Conservation (phyloP, 805 yeast species). For the Candida manassasensis region DNA sequence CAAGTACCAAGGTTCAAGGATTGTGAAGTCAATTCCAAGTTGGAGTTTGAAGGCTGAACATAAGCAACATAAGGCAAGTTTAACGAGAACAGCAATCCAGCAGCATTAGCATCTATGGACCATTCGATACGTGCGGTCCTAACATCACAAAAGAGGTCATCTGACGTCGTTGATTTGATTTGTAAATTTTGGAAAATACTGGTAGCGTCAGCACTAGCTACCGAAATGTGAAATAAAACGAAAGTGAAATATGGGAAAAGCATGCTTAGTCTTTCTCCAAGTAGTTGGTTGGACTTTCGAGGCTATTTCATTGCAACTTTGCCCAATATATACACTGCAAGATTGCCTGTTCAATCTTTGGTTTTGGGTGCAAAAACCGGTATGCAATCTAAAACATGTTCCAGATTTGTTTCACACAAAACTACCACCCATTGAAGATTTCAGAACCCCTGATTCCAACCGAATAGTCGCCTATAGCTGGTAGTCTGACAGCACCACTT, state of each 20-base stretch:
- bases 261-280: no score
- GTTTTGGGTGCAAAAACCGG: neutral
- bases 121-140: neutral
- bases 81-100: neutral
- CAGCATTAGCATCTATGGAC: neutral
- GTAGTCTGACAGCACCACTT: no score
- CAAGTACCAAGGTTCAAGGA: neutral
- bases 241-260: neutral
- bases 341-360: no score
- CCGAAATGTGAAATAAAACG: neutral
- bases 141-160: neutral
- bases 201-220: neutral
- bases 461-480: no score
- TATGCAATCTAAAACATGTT: neutral
- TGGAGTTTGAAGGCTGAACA: neutral
- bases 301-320: no score
- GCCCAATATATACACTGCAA: no score
- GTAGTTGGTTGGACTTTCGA: no score
- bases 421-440: no score
- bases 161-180: neutral
- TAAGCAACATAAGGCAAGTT: neutral
- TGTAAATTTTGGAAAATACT: neutral
- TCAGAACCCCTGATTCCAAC: no score
- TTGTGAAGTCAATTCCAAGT: neutral
- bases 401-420: neutral